Base-by-base conservation (phyloP, 176 grass and related monocot species). In the Avena sativa region DNA sequence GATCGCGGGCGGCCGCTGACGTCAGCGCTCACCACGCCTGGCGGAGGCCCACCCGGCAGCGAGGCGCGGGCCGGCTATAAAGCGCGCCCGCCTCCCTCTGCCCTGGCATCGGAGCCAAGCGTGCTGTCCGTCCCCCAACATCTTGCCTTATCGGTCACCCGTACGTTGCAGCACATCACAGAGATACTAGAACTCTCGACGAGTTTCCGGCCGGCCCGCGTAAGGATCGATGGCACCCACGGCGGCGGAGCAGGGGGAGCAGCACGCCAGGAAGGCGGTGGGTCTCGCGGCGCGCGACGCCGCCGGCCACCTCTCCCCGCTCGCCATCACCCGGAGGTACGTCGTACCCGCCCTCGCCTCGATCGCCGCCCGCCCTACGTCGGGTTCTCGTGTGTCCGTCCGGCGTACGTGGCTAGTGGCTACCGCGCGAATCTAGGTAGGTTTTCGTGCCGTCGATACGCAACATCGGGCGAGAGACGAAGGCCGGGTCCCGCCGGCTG, bases 231-330 rank as follows among this genome's bases (percentile, higher is more conserved):
- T 88, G 85, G 83, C 90, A 61, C 64, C 88, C 50, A 73, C 21
- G 4, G 89, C 77, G 76, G 84, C 76, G 53, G 86, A 71, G 40
- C 66, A 69, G 64, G 12, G 12, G 10, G 51, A 21, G 80, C 85
- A 86, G 78, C 89, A 84, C 71, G 51, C 91, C 36, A 69, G 85
- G 76, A 96, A 86, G 87, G 94, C 79, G 40, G 77, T 88, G 28
- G 94, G 85, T 8, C 88, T 91, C 19, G 94, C 87, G 32, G 89
- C 91, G 79, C 79, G 40, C 32, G 89, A 96, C 85, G 0, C 70
- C 36, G 92, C 94, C 28, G 91, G 91, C 32, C 79, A 84, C 77
- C 94, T 96, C 85, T 84, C 85, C 76, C 91, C 91, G 71, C 87
- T 93, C 53, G 12, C 53, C 60, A 86, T 96, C 83, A 86, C 89